phyloP scores from a whole-genome alignment of 257 asterid species.

The Scutellaria baicalensis region DNA sequence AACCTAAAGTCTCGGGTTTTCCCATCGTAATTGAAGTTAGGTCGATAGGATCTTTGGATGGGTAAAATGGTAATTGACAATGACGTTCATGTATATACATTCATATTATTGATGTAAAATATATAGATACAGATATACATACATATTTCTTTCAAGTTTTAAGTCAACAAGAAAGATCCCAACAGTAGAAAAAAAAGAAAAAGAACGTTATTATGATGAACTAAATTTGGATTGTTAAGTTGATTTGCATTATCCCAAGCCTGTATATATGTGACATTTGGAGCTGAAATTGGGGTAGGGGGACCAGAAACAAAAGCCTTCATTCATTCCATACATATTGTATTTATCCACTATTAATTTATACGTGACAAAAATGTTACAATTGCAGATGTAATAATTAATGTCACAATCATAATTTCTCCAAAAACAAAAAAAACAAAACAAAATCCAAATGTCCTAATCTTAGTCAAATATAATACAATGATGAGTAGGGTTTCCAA shows the following conservation, averaged over 20 bases:
- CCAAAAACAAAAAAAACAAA: too few species aligned
- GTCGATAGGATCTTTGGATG: neutral
- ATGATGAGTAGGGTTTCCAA: slow-evolving; percentile 4
- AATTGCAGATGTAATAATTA: neutral
- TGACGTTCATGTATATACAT: neutral
- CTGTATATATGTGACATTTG: slow-evolving; percentile 17
- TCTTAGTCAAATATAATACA: slow-evolving; percentile 16
- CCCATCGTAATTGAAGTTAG: too few species aligned
- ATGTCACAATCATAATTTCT: neutral
- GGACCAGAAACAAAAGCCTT: slow-evolving; percentile 17
- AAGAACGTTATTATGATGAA: neutral
- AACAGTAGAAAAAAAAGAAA: neutral
- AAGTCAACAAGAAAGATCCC: slow-evolving; percentile 18
- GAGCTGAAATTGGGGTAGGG: neutral
- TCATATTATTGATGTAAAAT: neutral
- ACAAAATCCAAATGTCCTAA: neutral
- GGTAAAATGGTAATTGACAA: neutral
- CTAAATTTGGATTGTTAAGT: neutral
- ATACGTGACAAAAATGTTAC: neutral
- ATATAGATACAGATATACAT: too few species aligned
- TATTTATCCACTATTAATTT: neutral
- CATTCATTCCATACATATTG: neutral
- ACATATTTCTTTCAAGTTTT: neutral
- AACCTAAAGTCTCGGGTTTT: too few species aligned
- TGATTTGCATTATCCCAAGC: slow-evolving; percentile 9